A percentile compares a stretch with the other conserved stretches of the same genome.
Conservation (phyloP, 179 eudicot genomes). For the Gypsophila paniculata region DNA sequence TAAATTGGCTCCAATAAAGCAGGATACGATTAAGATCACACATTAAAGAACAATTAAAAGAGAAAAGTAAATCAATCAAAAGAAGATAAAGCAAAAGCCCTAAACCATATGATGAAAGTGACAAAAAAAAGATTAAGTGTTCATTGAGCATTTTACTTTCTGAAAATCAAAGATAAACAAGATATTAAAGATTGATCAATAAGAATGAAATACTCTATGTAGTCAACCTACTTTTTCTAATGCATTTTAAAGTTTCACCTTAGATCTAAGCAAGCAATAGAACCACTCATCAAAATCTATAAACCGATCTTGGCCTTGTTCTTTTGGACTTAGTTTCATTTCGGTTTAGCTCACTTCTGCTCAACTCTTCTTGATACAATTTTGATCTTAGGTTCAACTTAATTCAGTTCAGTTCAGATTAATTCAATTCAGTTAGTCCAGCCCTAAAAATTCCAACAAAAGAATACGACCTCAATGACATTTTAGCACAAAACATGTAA, state of each 20-base stretch:
- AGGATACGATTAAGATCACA: neutral
- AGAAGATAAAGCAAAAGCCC: constrained; percentile 46
- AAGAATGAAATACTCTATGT: constrained; percentile 18
- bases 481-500: constrained; percentile 27
- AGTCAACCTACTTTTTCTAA: constrained; percentile 35
- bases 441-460: too few species aligned
- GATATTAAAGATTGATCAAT: constrained; percentile 13
- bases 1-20: constrained; percentile 13
- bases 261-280: constrained; percentile 32
- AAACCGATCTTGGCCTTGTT: too few species aligned
- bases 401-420: too few species aligned
- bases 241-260: constrained; percentile 20
- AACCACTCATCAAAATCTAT: constrained; percentile 24
- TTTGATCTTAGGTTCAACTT: too few species aligned
- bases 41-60: constrained; percentile 11
- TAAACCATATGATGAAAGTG: constrained; percentile 40
- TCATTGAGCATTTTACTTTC: constrained; percentile 33
- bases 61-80: constrained; percentile 23
- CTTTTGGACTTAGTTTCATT: too few species aligned
- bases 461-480: constrained; percentile 14
- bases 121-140: constrained; percentile 34
- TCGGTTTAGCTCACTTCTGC: too few species aligned
- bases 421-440: too few species aligned
- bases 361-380: too few species aligned
- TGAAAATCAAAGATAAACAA: constrained; percentile 30